A percentile compares a stretch with the other conserved stretches of the same genome.
phyloP scores from a whole-genome alignment of 495 filamentous ascomycete species.

The Baudoinia panamericana region DNA sequence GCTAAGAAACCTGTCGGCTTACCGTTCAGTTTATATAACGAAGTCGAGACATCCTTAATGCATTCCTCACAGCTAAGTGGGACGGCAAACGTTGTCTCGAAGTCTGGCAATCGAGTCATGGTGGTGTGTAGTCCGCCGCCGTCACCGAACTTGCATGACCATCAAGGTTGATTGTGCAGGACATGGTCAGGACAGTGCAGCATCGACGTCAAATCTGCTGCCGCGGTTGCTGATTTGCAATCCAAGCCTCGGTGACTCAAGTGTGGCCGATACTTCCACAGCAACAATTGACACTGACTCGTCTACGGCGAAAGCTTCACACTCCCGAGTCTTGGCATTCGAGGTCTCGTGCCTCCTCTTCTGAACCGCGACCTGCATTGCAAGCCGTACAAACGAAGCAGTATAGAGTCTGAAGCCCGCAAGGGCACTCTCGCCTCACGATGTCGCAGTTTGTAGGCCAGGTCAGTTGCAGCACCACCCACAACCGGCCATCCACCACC shows the following conservation, averaged over 20 bases:
- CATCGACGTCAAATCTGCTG: too few species aligned
- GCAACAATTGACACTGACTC: neutral
- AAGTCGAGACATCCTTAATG: slow-evolving; percentile 66
- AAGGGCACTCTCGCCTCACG: neutral
- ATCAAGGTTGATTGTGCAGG: too few species aligned
- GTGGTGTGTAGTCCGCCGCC: too few species aligned
- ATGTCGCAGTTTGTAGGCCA: slow-evolving; percentile 22
- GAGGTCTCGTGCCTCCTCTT: neutral
- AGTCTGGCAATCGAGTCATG: too few species aligned
- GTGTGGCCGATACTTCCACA: too few species aligned
- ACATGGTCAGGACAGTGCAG: too few species aligned
- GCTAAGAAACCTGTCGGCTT: slow-evolving; percentile 5
- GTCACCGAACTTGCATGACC: too few species aligned
- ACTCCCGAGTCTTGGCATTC: neutral
- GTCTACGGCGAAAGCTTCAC: neutral
- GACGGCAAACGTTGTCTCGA: slow-evolving; percentile 86
- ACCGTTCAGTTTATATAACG: slow-evolving; percentile 62
- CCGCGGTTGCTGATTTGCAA: too few species aligned
- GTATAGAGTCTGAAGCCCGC: slow-evolving; percentile 1
- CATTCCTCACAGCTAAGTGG: slow-evolving; percentile 83
- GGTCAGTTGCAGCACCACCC: too few species aligned
- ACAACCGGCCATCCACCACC: neutral
- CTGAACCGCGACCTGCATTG: neutral
- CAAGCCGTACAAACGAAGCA: too few species aligned
- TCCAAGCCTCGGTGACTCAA: too few species aligned